Evolutionary conservation across 129 eudicot species (phyloP).

Genomic region (Heracleum sosnowskyi): DNA sequence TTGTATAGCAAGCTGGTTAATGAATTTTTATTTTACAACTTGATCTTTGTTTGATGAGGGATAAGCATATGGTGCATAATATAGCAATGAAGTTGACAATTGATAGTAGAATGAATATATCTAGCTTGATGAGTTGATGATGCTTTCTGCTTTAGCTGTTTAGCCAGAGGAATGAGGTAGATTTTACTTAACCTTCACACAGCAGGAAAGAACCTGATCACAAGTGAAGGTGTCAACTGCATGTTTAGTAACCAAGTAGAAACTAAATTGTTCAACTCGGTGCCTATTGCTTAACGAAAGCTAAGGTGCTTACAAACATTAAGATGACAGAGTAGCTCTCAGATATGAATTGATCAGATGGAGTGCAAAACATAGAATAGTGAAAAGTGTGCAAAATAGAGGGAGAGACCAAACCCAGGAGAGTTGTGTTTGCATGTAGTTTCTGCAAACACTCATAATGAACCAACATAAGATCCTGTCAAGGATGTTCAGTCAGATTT

Average conservation of each 20-base stretch:
- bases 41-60: not conserved
- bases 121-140: not conserved
- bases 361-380: not conserved
- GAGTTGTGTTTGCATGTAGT: constrained; percentile 26
- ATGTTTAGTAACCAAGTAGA: not conserved
- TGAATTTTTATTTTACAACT: not conserved
- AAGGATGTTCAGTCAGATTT: not conserved
- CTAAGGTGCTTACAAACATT: not conserved
- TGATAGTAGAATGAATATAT: constrained; percentile 11
- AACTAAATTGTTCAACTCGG: too few relatives aligned
- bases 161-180: not conserved
- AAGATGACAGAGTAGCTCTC: not conserved
- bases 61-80: not conserved
- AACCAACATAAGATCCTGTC: not conserved
- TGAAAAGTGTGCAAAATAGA: not conserved
- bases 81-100: constrained; percentile 3
- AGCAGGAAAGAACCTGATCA: not conserved
- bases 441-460: not conserved
- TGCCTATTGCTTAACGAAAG: not conserved
- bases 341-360: not conserved
- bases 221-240: not conserved
- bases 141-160: not conserved
- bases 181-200: not conserved
- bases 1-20: not conserved
- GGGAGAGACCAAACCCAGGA: constrained; percentile 1